Percentiles rank a stretch among this genome's conserved stretches.
Evolutionary conservation across 1,284 basidiomycete genomes (phyloP).

Genomic region (Ustilago curta): DNA sequence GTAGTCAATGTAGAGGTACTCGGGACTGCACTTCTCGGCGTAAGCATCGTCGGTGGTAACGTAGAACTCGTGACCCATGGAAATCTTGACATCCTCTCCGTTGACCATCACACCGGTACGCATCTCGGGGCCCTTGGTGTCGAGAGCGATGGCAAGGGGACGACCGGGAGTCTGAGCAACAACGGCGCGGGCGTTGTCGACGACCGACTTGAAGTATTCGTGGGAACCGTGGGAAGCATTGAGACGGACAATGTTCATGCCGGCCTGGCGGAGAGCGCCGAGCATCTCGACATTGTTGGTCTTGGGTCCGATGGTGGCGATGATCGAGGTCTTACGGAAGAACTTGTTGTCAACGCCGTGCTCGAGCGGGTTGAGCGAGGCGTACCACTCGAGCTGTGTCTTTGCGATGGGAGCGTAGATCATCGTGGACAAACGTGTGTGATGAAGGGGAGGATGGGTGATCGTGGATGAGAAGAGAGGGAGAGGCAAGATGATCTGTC

Average conservation of each 20-base stretch:
- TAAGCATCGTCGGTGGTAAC: conserved; percentile 87
- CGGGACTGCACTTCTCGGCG: conserved; percentile 85
- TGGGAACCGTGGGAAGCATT: conserved; percentile 68
- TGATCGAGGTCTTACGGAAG: conserved; percentile 69
- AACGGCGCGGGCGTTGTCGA: conserved; percentile 66
- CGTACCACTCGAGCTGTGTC: conserved; percentile 68
- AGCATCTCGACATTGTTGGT: conserved; percentile 67
- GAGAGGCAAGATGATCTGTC: not conserved
- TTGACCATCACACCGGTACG: conserved; percentile 93
- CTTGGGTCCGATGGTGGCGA: conserved; percentile 69
- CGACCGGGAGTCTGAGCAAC: conserved; percentile 74
- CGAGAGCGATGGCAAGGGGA: conserved; percentile 95
- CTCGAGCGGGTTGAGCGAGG: conserved; percentile 68
- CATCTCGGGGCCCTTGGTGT: conserved; percentile 99
- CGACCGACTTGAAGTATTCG: conserved; percentile 67
- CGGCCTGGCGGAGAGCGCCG: conserved; percentile 64
- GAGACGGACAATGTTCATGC: conserved; percentile 69
- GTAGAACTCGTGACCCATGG: conserved; percentile 93
- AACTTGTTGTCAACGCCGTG: conserved; percentile 65
- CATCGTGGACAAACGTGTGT: conserved; percentile 31
- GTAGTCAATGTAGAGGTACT: conserved; percentile 73
- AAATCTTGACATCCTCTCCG: conserved; percentile 84
- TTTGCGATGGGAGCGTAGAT: conserved; percentile 62
- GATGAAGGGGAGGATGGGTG: not conserved
- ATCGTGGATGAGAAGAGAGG: conserved; percentile 3